Conservation (phyloP, 306 rosid genomes). For the Gastrolobium villosum region DNA sequence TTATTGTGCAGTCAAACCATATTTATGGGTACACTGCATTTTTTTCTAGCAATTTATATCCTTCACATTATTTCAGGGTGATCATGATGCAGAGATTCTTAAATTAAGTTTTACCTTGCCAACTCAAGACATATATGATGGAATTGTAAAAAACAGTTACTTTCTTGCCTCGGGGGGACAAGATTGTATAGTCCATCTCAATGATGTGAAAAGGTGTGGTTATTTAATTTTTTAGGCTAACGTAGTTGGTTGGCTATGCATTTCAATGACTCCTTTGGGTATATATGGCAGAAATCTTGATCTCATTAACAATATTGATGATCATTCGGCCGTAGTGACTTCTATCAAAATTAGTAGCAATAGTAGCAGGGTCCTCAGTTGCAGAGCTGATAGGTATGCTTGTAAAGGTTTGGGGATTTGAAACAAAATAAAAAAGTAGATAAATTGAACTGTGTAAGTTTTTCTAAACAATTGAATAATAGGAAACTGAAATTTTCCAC, state of each 20-base stretch:
- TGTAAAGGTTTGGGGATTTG: slow-evolving; percentile 37
- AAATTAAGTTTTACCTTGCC: slow-evolving; percentile 69
- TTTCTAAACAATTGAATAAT: slow-evolving; percentile 27
- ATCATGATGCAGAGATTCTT: slow-evolving; percentile 83
- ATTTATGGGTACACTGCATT: slow-evolving; percentile 31
- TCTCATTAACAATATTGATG: slow-evolving; percentile 64
- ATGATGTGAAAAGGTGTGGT: slow-evolving; percentile 72
- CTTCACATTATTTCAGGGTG: slow-evolving; percentile 64
- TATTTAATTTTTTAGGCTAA: too few relatives aligned
- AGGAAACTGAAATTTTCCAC: slow-evolving; percentile 20
- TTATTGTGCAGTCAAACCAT: slow-evolving; percentile 34
- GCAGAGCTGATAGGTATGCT: slow-evolving; percentile 79
- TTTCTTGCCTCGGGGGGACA: slow-evolving; percentile 81
- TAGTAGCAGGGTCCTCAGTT: slow-evolving; percentile 67
- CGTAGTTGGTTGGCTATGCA: too few relatives aligned
- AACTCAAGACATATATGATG: slow-evolving; percentile 48
- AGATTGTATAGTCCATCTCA: slow-evolving; percentile 76
- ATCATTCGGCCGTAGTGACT: slow-evolving; percentile 85
- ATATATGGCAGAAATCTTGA: slow-evolving; percentile 71
- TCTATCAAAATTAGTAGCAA: slow-evolving; percentile 63
- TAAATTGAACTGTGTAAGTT: slow-evolving; percentile 23
- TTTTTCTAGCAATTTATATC: slow-evolving; percentile 32
- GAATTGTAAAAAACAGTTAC: slow-evolving; percentile 48
- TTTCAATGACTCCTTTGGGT: slow-evolving; percentile 48
- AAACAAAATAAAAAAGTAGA: slow-evolving; percentile 21